Percentiles rank a stretch among this genome's conserved stretches.
These are phyloP conservation scores for Russula vinacea DNA, from an alignment of 768 basidiomycete genomes.

Conservation along the genomic window DNA sequence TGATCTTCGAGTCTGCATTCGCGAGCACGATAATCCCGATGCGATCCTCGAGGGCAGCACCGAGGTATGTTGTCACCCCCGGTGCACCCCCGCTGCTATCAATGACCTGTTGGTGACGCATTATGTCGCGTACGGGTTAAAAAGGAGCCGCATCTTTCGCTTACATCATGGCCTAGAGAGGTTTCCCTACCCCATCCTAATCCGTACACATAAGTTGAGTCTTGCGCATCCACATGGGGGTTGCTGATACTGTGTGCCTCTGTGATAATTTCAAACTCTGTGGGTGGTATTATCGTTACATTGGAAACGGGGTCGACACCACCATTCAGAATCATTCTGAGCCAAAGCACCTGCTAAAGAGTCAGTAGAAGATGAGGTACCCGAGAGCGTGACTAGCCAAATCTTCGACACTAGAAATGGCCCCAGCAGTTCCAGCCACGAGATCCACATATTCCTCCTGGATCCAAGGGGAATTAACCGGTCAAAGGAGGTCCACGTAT, in stretches of 20 bases:
- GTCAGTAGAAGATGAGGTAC: not conserved
- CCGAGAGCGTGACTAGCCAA: constrained; percentile 39
- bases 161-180: constrained; percentile 44
- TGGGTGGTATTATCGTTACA: constrained; percentile 37
- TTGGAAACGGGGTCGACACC: constrained; percentile 38
- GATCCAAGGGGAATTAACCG: constrained; percentile 39
- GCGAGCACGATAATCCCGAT: constrained; percentile 37
- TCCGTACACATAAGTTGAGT: constrained; percentile 40
- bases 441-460: constrained; percentile 31
- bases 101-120: constrained; percentile 34
- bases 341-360: constrained; percentile 41
- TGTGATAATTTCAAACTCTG: constrained; percentile 36
- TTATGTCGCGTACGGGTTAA: not conserved
- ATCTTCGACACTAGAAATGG: constrained; percentile 44
- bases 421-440: constrained; percentile 42
- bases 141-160: not conserved
- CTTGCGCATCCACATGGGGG: constrained; percentile 5
- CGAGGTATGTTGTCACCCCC: constrained; percentile 37
- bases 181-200: constrained; percentile 44
- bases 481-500: constrained; percentile 38
- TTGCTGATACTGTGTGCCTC: constrained; percentile 35
- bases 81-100: constrained; percentile 38
- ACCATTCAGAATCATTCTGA: constrained; percentile 37
- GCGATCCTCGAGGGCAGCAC: constrained; percentile 39
- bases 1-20: constrained; percentile 29